Evolutionary conservation across 1,284 basidiomycete species (phyloP), one percentile per base, ranked within the genome.

Genomic region (Mycena sp.): DNA sequence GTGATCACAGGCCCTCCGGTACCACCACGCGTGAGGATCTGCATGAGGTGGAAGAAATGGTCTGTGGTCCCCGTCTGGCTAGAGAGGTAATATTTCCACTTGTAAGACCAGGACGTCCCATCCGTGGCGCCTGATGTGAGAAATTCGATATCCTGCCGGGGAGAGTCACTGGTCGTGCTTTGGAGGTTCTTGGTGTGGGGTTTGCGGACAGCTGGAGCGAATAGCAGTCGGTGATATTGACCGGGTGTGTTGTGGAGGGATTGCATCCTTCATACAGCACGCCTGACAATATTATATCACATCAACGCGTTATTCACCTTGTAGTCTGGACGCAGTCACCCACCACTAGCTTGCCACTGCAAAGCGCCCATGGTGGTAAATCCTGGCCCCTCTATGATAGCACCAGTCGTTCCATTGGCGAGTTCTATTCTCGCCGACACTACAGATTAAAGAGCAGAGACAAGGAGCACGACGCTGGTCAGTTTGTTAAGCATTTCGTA

Each of bases 41-140:
- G 68, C 66, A 69, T 68, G 41, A 68, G 52, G 28, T 69, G 68
- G 67, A 69, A 69, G 56, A 69, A 68, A 16, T 62, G 53, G 32
- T 29, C 58, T 12, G 58, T 55, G 12, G 68, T 66, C 3, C 61
- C 64, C 12, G 58, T 61, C 11, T 46, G 30, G 23, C 67, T 55
- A 10, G 64, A 50, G 12, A 69, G 35, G 28, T 63, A 68, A 28
- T 58, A 64, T 29, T 46, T 56, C 67, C 67, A 68, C 30, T 61
- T 16, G 25, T 65, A 66, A 21, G 29, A 28, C 45, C 62, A 63
- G 11, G 67, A 49, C 41, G 59, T 53, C 1, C 67, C 64, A 23
- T 60, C 60, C 0, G 53, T 26, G 9, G 41, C 44, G 9, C 41
- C 56, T 16, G 53, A 29, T 19, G 64, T 64, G 21, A 51, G 35